Conservation (phyloP, 1,284 basidiomycete species). For the Phylloporus sp. region DNA sequence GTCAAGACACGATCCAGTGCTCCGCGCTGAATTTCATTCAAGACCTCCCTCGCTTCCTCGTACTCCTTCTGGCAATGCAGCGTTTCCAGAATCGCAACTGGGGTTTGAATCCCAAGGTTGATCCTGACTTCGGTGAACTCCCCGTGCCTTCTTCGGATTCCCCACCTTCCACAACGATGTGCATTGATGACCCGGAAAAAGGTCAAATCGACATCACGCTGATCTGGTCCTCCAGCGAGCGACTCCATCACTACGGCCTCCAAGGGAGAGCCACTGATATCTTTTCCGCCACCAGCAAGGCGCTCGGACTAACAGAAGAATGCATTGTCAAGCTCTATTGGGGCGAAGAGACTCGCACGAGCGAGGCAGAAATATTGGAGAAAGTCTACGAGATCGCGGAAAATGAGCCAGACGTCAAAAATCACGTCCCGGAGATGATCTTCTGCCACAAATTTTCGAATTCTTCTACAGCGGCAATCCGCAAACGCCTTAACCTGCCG, state of each 20-base stretch:
- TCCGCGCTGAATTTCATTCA: slow-evolving; percentile 20
- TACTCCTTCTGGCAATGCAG: slow-evolving; percentile 42
- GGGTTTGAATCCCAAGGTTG: slow-evolving; percentile 31
- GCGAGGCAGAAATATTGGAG: slow-evolving; percentile 25
- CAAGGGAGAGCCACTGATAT: slow-evolving; percentile 26
- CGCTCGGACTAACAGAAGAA: not conserved
- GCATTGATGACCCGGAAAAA: not conserved
- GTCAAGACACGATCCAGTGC: slow-evolving; percentile 10
- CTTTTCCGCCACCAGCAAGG: slow-evolving; percentile 2
- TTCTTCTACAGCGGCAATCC: slow-evolving; percentile 8
- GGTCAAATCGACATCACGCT: slow-evolving; percentile 8
- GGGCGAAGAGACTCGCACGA: slow-evolving; percentile 22
- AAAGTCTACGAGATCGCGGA: slow-evolving; percentile 18
- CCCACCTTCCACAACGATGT: too few species aligned
- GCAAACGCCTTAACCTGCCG: not conserved
- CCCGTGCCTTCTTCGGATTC: not conserved
- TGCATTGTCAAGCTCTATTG: slow-evolving; percentile 32
- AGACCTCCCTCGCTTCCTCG: slow-evolving; percentile 27
- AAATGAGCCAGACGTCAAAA: slow-evolving; percentile 4
- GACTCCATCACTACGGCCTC: slow-evolving; percentile 13
- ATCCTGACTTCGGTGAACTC: slow-evolving; percentile 10
- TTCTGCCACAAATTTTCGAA: slow-evolving; percentile 12
- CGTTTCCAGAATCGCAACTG: slow-evolving; percentile 38
- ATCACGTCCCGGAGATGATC: slow-evolving; percentile 30
- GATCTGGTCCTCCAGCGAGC: not conserved